These are phyloP conservation scores for Cladosporium colombiae DNA, from an alignment of 2,329 filamentous ascomycete species.

Conservation along the genomic window DNA sequence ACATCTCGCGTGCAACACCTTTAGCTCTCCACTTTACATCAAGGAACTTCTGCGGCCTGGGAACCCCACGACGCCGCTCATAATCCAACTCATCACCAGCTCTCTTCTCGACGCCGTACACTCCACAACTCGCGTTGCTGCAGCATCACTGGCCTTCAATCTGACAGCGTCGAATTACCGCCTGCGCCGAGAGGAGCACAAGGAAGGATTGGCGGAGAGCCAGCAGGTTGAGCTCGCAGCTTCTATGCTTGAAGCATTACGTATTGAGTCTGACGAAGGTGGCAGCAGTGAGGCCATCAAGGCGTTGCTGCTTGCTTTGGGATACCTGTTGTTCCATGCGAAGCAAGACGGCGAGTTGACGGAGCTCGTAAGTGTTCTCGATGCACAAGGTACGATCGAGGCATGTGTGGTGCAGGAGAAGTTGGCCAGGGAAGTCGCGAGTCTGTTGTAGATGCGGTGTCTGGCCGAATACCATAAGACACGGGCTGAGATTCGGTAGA, in stretches of 20 bases:
- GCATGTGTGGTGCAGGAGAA: slow-evolving; percentile 39
- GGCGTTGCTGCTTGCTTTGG: slow-evolving; percentile 74
- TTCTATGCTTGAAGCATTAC: slow-evolving; percentile 74
- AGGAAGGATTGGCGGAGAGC: slow-evolving; percentile 63
- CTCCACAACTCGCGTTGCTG: slow-evolving; percentile 74
- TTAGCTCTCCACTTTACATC: slow-evolving; percentile 71
- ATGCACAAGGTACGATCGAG: slow-evolving; percentile 66
- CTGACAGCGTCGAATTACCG: slow-evolving; percentile 70
- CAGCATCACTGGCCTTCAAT: slow-evolving; percentile 82
- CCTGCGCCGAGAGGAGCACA: slow-evolving; percentile 58
- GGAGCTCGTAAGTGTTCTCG: slow-evolving; percentile 76
- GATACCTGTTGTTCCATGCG: slow-evolving; percentile 71
- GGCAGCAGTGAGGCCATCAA: slow-evolving; percentile 64
- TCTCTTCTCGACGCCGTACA: slow-evolving; percentile 78
- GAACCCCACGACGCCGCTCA: slow-evolving; percentile 52
- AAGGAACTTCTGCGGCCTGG: slow-evolving; percentile 38
- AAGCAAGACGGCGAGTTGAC: slow-evolving; percentile 72
- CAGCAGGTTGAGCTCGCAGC: slow-evolving; percentile 82
- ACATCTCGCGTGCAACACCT: slow-evolving; percentile 83
- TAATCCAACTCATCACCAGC: slow-evolving; percentile 71
- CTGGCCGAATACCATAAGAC: background rate
- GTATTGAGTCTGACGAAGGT: slow-evolving; percentile 43
- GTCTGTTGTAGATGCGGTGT: slow-evolving; percentile 24
- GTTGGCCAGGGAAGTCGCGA: slow-evolving; percentile 35
- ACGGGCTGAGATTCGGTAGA: background rate